phyloP scores from a whole-genome alignment of 2,329 filamentous ascomycete genomes.

The Eutypa lata region DNA sequence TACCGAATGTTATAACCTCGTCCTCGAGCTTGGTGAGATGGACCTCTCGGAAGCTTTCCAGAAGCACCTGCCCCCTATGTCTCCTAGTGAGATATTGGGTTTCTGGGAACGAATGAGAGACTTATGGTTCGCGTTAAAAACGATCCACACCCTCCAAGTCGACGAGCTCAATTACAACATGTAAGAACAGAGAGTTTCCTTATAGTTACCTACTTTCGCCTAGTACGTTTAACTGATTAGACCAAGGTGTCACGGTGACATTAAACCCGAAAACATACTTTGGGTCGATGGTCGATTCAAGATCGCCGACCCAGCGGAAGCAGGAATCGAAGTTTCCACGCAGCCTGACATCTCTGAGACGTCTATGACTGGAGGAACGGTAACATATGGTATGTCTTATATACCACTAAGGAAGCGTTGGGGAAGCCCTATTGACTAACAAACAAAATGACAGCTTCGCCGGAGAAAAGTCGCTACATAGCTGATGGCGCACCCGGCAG shows the following conservation, averaged over 20 bases:
- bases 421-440: not conserved
- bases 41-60: constrained; percentile 29
- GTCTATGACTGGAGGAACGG: constrained; percentile 26
- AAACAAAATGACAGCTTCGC: constrained; percentile 1
- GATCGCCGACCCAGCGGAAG: constrained; percentile 35
- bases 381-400: constrained; percentile 32
- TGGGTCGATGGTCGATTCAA: constrained; percentile 30
- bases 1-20: constrained; percentile 23
- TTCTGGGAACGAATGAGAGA: constrained; percentile 31
- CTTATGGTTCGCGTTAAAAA: constrained; percentile 25
- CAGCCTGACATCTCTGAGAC: not conserved
- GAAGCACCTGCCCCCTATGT: constrained; percentile 23
- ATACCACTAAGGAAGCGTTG: too few species aligned
- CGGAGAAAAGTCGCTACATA: constrained; percentile 11
- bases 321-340: constrained; percentile 10
- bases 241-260: constrained; percentile 35
- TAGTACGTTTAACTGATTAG: not conserved
- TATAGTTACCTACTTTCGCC: not conserved
- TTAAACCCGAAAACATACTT: constrained; percentile 33
- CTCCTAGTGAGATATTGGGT: constrained; percentile 20
- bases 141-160: constrained; percentile 20
- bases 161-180: constrained; percentile 1
- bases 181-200: too few species aligned
- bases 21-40: constrained; percentile 32
- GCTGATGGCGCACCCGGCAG: not conserved